Conservation (phyloP, 2,329 filamentous ascomycete genomes). For the Bipolaris sorokiniana region DNA sequence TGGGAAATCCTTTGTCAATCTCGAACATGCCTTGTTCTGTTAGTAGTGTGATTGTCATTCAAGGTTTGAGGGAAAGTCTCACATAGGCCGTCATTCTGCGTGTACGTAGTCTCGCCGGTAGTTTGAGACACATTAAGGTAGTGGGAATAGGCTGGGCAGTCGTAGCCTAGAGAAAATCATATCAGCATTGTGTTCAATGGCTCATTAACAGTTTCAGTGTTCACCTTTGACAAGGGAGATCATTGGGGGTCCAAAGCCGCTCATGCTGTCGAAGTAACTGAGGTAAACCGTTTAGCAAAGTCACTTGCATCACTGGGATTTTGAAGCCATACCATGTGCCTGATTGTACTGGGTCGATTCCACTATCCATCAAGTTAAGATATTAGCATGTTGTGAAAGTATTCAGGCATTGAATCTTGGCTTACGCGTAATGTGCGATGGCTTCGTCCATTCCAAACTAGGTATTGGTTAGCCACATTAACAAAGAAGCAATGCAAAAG, state of each 20-base stretch:
- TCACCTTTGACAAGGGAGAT: background rate
- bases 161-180: background rate
- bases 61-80: background rate
- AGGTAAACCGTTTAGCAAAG: background rate
- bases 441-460: conserved; percentile 1
- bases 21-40: background rate
- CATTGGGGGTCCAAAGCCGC: background rate
- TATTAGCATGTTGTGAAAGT: background rate
- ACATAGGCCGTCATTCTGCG: background rate
- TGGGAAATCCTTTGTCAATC: background rate
- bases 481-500: background rate
- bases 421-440: conserved; percentile 3
- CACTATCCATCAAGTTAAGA: background rate
- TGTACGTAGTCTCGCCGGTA: background rate
- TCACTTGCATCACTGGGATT: background rate
- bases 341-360: background rate
- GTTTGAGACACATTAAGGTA: conserved; percentile 1
- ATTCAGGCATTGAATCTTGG: background rate
- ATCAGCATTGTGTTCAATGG: background rate
- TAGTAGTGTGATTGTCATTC: background rate
- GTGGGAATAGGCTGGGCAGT: conserved; percentile 1
- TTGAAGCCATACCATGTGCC: background rate
- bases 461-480: background rate
- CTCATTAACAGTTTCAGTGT: background rate
- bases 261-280: conserved; percentile 1